phyloP scores from a whole-genome alignment of 768 basidiomycete genomes.

The Lactarius quietus region DNA sequence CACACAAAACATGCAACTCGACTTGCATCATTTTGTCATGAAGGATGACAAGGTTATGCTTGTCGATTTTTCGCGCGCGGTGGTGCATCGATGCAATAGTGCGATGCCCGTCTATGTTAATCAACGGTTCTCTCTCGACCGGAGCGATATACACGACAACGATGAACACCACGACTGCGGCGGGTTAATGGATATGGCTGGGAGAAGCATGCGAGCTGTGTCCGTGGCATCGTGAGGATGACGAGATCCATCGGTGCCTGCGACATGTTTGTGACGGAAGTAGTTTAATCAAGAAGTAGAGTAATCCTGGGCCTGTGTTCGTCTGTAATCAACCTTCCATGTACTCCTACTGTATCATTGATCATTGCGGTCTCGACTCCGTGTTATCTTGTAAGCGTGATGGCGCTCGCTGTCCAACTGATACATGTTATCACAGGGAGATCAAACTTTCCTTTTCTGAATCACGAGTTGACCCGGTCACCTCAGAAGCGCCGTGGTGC shows the following conservation, averaged over 20 bases:
- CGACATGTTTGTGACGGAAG: not conserved
- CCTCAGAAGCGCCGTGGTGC: not conserved
- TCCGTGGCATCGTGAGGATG: not conserved
- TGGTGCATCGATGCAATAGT: slow-evolving; percentile 14
- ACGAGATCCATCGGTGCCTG: not conserved
- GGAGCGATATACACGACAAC: not conserved
- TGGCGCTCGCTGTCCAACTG: not conserved
- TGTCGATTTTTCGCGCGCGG: slow-evolving; percentile 19
- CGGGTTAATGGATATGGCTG: slow-evolving; percentile 5
- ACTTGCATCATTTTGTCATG: slow-evolving; percentile 23
- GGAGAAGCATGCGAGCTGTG: slow-evolving; percentile 3
- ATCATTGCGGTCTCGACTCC: not conserved
- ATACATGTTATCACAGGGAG: not conserved
- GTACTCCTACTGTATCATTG: not conserved
- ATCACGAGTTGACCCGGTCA: not conserved
- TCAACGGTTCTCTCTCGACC: slow-evolving; percentile 13
- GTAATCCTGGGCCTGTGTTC: not conserved
- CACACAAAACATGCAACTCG: slow-evolving; percentile 17
- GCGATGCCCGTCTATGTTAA: slow-evolving; percentile 15
- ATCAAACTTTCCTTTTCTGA: not conserved
- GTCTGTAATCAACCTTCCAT: not conserved
- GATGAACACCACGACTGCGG: slow-evolving; percentile 4
- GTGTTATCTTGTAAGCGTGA: not conserved
- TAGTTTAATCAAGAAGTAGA: not conserved
- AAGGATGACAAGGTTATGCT: slow-evolving; percentile 17